Percentiles rank a stretch among this genome's conserved stretches.
phyloP scores from a whole-genome alignment of 2,329 filamentous ascomycete genomes.

The Colletotrichum brevisporum region DNA sequence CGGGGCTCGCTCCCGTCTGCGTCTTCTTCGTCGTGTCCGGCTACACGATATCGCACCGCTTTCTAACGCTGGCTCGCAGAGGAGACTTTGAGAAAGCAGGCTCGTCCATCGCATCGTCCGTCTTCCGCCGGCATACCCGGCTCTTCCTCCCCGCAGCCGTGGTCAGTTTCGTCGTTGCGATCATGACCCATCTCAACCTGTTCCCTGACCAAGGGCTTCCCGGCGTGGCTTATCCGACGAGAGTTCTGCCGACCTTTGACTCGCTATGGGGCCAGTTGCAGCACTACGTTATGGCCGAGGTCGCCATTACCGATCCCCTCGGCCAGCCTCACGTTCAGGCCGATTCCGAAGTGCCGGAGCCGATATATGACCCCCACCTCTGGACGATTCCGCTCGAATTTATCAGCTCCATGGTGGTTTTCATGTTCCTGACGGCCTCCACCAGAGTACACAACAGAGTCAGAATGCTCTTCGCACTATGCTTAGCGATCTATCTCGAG shows the following conservation, averaged over 20 bases:
- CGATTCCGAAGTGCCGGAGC: slow-evolving; percentile 46
- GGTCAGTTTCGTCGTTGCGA: slow-evolving; percentile 1
- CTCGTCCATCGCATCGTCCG: slow-evolving; percentile 42
- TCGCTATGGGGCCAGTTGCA: slow-evolving; percentile 57
- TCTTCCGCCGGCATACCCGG: slow-evolving; percentile 37
- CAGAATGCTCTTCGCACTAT: slow-evolving; percentile 14
- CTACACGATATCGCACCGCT: slow-evolving; percentile 50
- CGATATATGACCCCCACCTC: slow-evolving; percentile 68
- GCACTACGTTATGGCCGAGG: slow-evolving; percentile 43
- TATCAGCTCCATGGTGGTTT: slow-evolving; percentile 69
- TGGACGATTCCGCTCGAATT: slow-evolving; percentile 76
- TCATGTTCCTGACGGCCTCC: slow-evolving; percentile 65
- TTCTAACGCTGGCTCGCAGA: slow-evolving; percentile 45
- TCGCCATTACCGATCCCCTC: slow-evolving; percentile 33
- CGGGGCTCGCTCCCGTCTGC: slow-evolving; percentile 48
- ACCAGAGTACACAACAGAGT: slow-evolving; percentile 44
- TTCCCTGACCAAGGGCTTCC: slow-evolving; percentile 2
- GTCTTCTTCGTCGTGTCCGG: slow-evolving; percentile 56
- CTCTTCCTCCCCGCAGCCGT: slow-evolving; percentile 34
- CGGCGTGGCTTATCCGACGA: slow-evolving; percentile 44
- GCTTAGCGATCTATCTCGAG: slow-evolving; percentile 11
- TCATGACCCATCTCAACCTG: slow-evolving; percentile 43
- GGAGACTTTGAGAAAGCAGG: slow-evolving; percentile 30
- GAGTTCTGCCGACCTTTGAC: slow-evolving; percentile 51
- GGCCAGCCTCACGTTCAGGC: slow-evolving; percentile 15